These are phyloP conservation scores for Penicillium robsamsonii DNA, from an alignment of 495 filamentous ascomycete genomes.

Conservation along the genomic window DNA sequence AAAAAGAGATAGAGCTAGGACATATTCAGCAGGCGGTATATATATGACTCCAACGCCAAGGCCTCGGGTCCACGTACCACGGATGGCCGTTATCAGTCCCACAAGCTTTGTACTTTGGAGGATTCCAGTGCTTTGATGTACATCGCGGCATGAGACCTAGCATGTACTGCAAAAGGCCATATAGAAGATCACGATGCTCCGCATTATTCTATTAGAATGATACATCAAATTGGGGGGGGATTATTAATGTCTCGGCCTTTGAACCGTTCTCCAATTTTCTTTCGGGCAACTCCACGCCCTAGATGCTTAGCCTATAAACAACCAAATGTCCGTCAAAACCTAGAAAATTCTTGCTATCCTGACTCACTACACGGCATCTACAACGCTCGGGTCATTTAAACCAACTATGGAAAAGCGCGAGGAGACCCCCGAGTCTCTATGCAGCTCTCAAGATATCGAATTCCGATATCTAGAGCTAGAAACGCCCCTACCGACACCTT, in stretches of 20 bases:
- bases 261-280: not conserved
- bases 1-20: not conserved
- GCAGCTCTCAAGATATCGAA: constrained; percentile 47
- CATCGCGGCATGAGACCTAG: too few relatives aligned
- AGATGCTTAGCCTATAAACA: constrained; percentile 2
- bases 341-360: not conserved
- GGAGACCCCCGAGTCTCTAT: constrained; percentile 18
- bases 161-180: not conserved
- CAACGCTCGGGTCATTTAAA: not conserved
- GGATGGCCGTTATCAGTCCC: not conserved
- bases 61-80: too few relatives aligned
- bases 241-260: not conserved
- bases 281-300: constrained; percentile 3
- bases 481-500: constrained; percentile 61
- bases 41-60: not conserved
- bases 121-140: not conserved
- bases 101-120: not conserved
- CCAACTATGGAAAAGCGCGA: constrained; percentile 19
- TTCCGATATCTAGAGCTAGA: constrained; percentile 73
- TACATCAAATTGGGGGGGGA: constrained; percentile 2
- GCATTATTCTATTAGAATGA: not conserved
- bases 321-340: not conserved
- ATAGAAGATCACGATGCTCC: not conserved
- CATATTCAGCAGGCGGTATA: not conserved
- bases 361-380: not conserved